phyloP scores from a whole-genome alignment of 257 asterid genomes.

The Solanum gandarillasii region DNA sequence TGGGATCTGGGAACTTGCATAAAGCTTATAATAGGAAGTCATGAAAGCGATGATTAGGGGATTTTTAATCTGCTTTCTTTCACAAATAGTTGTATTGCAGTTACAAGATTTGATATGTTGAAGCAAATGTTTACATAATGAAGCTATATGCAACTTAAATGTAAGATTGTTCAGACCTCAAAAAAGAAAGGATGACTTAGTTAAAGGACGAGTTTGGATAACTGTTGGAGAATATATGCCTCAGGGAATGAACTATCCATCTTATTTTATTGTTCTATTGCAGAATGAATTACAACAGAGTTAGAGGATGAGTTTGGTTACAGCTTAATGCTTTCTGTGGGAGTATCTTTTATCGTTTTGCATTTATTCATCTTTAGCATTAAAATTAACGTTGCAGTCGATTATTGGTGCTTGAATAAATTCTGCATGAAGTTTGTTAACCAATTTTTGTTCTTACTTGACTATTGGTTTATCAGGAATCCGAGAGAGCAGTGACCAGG shows the following conservation, averaged over 20 bases:
- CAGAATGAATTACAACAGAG: background rate
- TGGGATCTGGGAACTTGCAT: background rate
- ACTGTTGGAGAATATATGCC: background rate
- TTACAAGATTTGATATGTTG: background rate
- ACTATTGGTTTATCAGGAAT: conserved; percentile 41
- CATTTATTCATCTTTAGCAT: background rate
- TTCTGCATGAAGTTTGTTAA: background rate
- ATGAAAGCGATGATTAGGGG: fast-evolving
- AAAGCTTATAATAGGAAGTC: background rate
- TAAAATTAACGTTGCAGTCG: background rate
- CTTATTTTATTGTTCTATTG: background rate
- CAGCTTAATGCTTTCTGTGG: background rate
- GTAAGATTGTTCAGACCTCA: background rate
- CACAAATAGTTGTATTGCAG: background rate
- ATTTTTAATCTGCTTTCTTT: background rate
- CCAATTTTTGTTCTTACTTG: background rate
- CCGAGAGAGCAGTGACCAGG: conserved; percentile 62
- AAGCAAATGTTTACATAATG: background rate
- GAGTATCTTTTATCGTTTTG: background rate
- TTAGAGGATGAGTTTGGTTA: background rate
- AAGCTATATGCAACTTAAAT: background rate
- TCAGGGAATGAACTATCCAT: background rate
- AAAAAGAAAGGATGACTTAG: background rate
- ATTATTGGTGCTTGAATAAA: background rate
- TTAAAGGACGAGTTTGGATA: no score